Base-by-base conservation (phyloP, 345 rosid species). In the Aegle marmelos region DNA sequence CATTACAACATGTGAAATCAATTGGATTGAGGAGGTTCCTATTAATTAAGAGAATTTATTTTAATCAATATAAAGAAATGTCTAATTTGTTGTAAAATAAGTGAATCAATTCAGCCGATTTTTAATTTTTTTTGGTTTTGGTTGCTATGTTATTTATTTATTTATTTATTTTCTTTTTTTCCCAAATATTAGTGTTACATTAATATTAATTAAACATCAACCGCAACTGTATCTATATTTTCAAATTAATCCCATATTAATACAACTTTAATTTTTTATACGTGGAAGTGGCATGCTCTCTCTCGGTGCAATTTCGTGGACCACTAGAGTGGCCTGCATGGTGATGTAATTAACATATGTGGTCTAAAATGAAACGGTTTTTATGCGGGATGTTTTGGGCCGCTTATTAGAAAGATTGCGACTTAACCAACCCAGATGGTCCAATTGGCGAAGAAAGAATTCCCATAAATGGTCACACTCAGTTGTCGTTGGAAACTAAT, bases 371-470 rank as follows among this genome's bases (percentile, higher is more conserved):
- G 66, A 68, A 69, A 11, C 25, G 58, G 74, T 58, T 48, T 31
- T 39, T 53, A 36, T 62, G 67, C 65, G 75, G 67, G 48, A 41
- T 70, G 33, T 41, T 58, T 30, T 17, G 37, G 25, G 22, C 81
- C 83, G 78, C 80, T 45, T 4, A 3, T 78, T 76, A 76, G 13
- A 45, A 65, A 33, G 39, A 34, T 54, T 24, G 14, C 37, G 80
- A 80, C 66, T 33, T 70, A 72, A 59, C 68, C 74, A 76, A 73
- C 57, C 62, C 73, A 60, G 21, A 31, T 72, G 71, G 72, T 63
- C 84, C 89, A 78, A 70, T 79, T 62, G 76, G 24, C 25, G 25
- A 45, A 45, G 50, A 13, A 61, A 11, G 76, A 76, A 57, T 76
- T 79, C 57, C 70, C n/a, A 33, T 56, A 5, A 31, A 4, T 79